Evolutionary conservation across 331 rosid genomes (phyloP).

Genomic region (Dryas integrifolia): DNA sequence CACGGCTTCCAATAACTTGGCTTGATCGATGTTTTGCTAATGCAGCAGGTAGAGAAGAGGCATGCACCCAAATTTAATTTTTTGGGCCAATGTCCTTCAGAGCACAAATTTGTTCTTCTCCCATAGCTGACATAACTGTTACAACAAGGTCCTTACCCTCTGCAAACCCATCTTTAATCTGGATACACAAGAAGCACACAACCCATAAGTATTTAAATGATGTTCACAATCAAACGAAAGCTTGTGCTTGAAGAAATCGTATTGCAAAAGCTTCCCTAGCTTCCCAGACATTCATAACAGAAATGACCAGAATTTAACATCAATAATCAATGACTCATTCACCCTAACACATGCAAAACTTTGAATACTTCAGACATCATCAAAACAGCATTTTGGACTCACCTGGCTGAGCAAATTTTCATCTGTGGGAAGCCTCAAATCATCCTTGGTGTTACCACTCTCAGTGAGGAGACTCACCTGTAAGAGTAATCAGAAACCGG

Average conservation of each 20-base stretch:
- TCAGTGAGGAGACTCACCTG: constrained; percentile 40
- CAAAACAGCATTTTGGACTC: neutral
- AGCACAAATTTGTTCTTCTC: constrained; percentile 41
- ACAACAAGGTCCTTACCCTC: constrained; percentile 35
- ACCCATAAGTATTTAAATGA: too few relatives aligned
- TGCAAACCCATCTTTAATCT: constrained; percentile 37
- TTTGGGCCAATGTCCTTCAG: constrained; percentile 43
- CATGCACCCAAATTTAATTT: neutral
- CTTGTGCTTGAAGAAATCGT: neutral
- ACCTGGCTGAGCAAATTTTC: constrained; percentile 34
- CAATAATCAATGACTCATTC: too few relatives aligned
- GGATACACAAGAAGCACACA: neutral
- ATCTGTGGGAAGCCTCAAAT: constrained; percentile 38
- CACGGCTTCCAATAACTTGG: neutral
- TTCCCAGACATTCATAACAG: too few relatives aligned
- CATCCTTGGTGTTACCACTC: constrained; percentile 33
- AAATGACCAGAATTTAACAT: too few relatives aligned
- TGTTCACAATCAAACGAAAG: neutral
- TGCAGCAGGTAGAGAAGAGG: constrained; percentile 5
- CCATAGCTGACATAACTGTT: neutral
- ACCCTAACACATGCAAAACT: too few relatives aligned
- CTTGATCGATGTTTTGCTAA: neutral
- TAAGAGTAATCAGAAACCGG: neutral
- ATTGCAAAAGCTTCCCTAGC: neutral
- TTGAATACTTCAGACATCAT: neutral